Base-by-base conservation (phyloP, 2,329 filamentous ascomycete genomes). In the Fonsecaea multimorphosa region DNA sequence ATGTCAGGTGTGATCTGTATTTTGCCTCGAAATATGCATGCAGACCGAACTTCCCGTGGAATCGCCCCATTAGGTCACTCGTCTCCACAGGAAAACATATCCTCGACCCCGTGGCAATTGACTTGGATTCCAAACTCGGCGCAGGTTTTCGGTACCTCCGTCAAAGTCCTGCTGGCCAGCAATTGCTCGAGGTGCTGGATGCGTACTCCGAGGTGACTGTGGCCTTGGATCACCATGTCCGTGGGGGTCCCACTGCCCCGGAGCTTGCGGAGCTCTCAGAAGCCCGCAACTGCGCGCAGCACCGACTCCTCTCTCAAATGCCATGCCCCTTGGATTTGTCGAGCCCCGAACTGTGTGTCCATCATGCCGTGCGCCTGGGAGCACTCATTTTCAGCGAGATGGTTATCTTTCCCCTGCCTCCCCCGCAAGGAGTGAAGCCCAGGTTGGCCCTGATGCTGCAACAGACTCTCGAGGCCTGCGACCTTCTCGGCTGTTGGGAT, bases 361-460 rank as follows among this genome's bases (percentile, higher is more conserved):
- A 63, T 38, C 65, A 70, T 7, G 63, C 65, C 38, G 29, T 46
- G 14, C 65, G 68, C 3, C 22, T 70, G 5, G 68, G 59, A 11
- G 58, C 60, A 14, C 22, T 70, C 52, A 58, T 68, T n/a, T 70
- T 64, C 54, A 63, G 59, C 22, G 68, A 70, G 29, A 66, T 70
- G 65, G 68, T 64, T 9, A 53, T 70, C 24, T 67, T 70, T 24
- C 65, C 68, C 11, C 34, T 70, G 2, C 68, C 65, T 14, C 61
- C 59, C 11, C 53, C 52, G n/a, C 65, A 67, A 55, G 31, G 61
- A 14, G 51, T 70, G 51, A 67, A 63, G 22, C 55, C 54, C 4
- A 56, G 59, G 32, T 57, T 67, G n/a, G 63, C 65, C 19, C 32
- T 46, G 16, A 55, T 63, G 56, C 54, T 70, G n/a, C 36, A 53